These are phyloP conservation scores for Gnomoniopsis smithogilvyi DNA, from an alignment of 2,329 filamentous ascomycete species.

Conservation along the genomic window DNA sequence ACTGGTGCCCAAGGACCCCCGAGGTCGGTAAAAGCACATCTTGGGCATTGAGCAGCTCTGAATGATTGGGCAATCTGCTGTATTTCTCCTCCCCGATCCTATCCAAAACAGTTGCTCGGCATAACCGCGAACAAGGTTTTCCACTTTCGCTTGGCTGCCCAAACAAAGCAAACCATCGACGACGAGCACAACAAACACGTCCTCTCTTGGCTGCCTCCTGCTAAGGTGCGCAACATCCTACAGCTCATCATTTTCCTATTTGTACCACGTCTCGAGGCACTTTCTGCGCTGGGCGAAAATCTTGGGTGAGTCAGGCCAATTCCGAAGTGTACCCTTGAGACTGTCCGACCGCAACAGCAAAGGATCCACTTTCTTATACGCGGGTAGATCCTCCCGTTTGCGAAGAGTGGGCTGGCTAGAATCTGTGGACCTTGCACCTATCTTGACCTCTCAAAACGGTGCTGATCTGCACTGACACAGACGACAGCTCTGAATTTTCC, in stretches of 20 bases:
- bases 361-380: not conserved
- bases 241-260: not conserved
- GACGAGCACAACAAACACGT: not conserved
- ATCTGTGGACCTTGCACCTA: not conserved
- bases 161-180: too few species aligned
- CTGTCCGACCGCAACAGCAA: not conserved
- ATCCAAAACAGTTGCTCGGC: not conserved
- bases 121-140: not conserved
- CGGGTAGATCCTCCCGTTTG: not conserved
- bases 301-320: conserved; percentile 5
- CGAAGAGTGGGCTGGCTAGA: not conserved
- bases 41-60: not conserved
- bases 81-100: not conserved
- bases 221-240: not conserved
- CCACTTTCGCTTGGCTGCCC: not conserved
- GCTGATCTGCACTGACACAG: conserved; percentile 8
- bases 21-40: too few species aligned
- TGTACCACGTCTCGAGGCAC: not conserved
- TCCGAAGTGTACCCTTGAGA: not conserved
- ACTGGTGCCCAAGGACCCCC: not conserved
- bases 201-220: not conserved
- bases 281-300: not conserved
- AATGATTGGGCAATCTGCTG: not conserved
- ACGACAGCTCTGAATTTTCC: conserved; percentile 4
- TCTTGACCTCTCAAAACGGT: conserved; percentile 9